Evolutionary conservation across 805 yeast genomes (phyloP), one percentile per base, ranked within the genome.

Genomic region (Suhomyces vadensis): DNA sequence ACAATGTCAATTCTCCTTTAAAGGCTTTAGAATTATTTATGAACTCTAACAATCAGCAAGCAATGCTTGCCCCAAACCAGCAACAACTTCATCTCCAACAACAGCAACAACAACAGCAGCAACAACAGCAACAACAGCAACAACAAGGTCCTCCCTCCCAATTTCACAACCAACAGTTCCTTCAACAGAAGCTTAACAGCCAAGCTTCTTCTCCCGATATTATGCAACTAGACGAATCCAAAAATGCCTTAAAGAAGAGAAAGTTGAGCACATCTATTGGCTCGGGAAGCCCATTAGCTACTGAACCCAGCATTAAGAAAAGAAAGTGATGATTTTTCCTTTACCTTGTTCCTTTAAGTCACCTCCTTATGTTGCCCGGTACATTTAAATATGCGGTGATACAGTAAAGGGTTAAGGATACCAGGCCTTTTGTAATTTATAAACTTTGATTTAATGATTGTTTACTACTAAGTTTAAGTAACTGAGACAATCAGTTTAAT

Each of bases 1-100:
- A 69, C 24, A 71, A 78, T 20, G 70, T 77, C 3, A 61, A 61
- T 5, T 77, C 83, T 25, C 87, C 90, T 0, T 48, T 79, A 33
- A 76, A 74, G 19, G 79, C 86, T 0, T 65, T 84, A 42, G 79
- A 75, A 42, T 53, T 69, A 33, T 69, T 65, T 43, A 58, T 68
- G 56, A 49, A 56, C 9, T 49, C 59, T 9, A 54, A 52, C 21
- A 53, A 56, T 29, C 54, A 59, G 39, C 63, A 60, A 31, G 47
- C 54, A 14, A 51, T 51, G 35, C 41, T 24, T 13, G 31, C 27
- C 22, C 11, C 40, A 7, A 31, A 36, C 24, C 37, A 44, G 11
- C 48, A 42, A 20, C 35, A 19, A 11, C 36, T 23, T 8, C 22
- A 17, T 9, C 22, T 39, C 31, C 19, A 24, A 41, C 27, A 29